A percentile compares a stretch with the other conserved stretches of the same genome.
Conservation (phyloP, 306 rosid species). For the Prunus fruticosa region DNA sequence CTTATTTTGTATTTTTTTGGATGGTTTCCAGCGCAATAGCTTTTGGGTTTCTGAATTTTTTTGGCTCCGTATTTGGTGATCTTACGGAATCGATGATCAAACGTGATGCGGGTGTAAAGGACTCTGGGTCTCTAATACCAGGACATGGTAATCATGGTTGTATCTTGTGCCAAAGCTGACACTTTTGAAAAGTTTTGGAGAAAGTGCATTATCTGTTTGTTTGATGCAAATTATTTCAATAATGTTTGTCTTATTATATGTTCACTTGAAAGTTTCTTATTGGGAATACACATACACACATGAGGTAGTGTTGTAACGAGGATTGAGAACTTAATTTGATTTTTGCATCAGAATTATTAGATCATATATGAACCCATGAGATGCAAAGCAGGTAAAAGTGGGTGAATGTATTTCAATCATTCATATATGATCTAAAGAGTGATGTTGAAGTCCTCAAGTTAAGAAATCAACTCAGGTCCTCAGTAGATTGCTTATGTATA, state of each 20-base stretch:
- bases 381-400: not conserved
- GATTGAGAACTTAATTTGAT: not conserved
- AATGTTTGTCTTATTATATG: not conserved
- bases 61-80: constrained; percentile 88
- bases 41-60: constrained; percentile 79
- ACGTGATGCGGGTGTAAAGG: constrained; percentile 97
- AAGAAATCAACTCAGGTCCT: not conserved
- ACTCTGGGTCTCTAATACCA: constrained; percentile 92
- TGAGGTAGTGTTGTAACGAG: not conserved
- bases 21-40: constrained; percentile 56
- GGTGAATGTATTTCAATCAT: not conserved
- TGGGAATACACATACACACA: not conserved
- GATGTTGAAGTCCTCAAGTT: not conserved
- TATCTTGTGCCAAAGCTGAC: constrained; percentile 3
- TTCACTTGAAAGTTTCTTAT: not conserved
- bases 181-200: constrained; percentile 10
- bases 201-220: not conserved
- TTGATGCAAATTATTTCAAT: not conserved
- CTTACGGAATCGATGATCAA: constrained; percentile 99
- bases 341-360: not conserved
- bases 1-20: constrained; percentile 3
- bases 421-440: not conserved
- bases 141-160: constrained; percentile 74
- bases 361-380: not conserved
- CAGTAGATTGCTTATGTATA: not conserved